Conservation (phyloP, 2,329 filamentous ascomycete species). For the Nothophaeocryptopus gaeumannii region DNA sequence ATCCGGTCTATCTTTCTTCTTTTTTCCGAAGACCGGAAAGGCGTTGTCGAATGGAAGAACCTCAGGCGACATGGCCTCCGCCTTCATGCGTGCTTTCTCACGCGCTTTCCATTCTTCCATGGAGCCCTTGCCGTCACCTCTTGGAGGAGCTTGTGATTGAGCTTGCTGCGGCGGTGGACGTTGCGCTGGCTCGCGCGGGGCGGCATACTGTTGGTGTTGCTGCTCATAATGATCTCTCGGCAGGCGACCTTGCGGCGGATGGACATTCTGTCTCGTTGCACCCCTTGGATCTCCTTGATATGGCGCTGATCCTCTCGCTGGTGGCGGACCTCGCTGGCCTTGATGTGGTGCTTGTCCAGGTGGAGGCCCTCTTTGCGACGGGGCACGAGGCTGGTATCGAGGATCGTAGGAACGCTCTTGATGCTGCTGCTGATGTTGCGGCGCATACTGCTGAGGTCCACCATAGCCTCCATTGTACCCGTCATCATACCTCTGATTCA, state of each 20-base stretch:
- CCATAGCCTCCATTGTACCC: constrained; percentile 52
- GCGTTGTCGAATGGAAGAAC: constrained; percentile 44
- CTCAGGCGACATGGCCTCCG: constrained; percentile 28
- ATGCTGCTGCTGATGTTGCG: constrained; percentile 15
- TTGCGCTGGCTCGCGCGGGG: constrained; percentile 1
- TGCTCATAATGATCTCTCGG: constrained; percentile 6
- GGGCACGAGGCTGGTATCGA: constrained; percentile 28
- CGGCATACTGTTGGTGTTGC: not conserved
- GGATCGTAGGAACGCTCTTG: constrained; percentile 27
- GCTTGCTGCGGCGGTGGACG: not conserved
- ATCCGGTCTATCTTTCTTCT: constrained; percentile 25
- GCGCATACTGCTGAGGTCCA: constrained; percentile 5
- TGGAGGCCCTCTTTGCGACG: constrained; percentile 8
- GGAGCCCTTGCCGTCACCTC: constrained; percentile 20
- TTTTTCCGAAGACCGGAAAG: constrained; percentile 45
- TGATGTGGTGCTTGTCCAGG: constrained; percentile 9
- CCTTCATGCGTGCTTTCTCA: constrained; percentile 32
- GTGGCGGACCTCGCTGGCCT: constrained; percentile 10
- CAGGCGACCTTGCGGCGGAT: constrained; percentile 7
- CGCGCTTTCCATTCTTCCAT: constrained; percentile 37
- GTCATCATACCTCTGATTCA: constrained; percentile 75
- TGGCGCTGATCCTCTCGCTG: constrained; percentile 4
- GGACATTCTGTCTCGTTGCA: constrained; percentile 12
- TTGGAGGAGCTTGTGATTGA: not conserved
- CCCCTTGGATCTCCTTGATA: constrained; percentile 8